Conservation (phyloP, 2,329 filamentous ascomycete genomes). For the Tolypocladium nubicola region DNA sequence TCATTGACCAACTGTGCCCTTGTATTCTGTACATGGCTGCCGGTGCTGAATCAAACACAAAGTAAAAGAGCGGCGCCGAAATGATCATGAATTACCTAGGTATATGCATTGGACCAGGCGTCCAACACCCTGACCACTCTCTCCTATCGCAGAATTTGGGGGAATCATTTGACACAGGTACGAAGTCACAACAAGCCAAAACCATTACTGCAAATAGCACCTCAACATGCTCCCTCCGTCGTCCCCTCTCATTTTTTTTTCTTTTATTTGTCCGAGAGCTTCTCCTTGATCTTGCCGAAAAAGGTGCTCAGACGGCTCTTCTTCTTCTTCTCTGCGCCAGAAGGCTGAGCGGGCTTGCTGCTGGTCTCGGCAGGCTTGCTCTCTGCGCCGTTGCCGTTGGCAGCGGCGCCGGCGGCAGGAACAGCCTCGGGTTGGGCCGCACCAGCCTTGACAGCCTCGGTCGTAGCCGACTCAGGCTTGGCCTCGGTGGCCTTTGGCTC, state of each 20-base stretch:
- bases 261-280: conserved; percentile 22
- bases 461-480: conserved; percentile 6
- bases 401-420: conserved; percentile 5
- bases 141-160: conserved; percentile 20
- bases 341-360: conserved; percentile 11
- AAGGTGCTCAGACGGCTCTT: conserved; percentile 54
- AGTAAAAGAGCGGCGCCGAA: conserved; percentile 2
- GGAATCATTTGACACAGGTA: conserved; percentile 28
- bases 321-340: conserved; percentile 50
- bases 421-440: background rate
- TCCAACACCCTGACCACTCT: conserved; percentile 17
- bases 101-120: conserved; percentile 21
- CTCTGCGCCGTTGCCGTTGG: conserved; percentile 9
- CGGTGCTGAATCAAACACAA: conserved; percentile 6
- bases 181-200: conserved; percentile 24
- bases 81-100: conserved; percentile 22
- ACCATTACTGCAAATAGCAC: conserved; percentile 14
- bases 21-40: conserved; percentile 9
- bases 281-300: conserved; percentile 46
- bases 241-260: conserved; percentile 1
- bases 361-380: conserved; percentile 8
- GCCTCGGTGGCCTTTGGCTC: conserved; percentile 8
- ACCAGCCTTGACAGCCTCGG: conserved; percentile 6
- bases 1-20: conserved; percentile 3
- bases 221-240: conserved; percentile 4